phyloP scores from a whole-genome alignment of 805 yeast species.

The Sugiyamaella marilandica region DNA sequence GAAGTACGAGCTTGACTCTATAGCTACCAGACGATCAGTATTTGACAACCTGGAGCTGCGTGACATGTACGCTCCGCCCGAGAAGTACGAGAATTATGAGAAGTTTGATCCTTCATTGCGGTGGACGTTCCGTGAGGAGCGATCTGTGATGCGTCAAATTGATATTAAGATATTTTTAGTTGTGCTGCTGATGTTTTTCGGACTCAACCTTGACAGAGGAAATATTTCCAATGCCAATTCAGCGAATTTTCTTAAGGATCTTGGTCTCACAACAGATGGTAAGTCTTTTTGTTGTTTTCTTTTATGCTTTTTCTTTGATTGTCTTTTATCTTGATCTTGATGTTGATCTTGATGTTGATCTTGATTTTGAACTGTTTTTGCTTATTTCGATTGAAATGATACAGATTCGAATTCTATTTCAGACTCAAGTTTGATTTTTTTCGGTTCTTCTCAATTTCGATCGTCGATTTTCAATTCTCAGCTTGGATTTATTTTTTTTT shows the following conservation, averaged over 20 bases:
- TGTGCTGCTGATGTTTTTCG: constrained; percentile 47
- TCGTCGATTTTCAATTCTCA: too few relatives aligned
- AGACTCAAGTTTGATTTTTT: too few relatives aligned
- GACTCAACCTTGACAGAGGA: constrained; percentile 52
- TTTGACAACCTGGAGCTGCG: neutral
- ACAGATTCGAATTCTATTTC: too few relatives aligned
- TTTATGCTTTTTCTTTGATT: too few relatives aligned
- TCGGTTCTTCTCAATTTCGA: too few relatives aligned
- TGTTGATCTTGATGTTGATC: too few relatives aligned
- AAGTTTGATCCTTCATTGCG: constrained; percentile 49
- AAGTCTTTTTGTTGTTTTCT: neutral
- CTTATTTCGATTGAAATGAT: too few relatives aligned
- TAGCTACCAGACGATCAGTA: neutral
- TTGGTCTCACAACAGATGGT: constrained; percentile 43
- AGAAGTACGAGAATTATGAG: constrained; percentile 47
- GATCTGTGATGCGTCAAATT: constrained; percentile 42
- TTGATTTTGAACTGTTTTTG: too few relatives aligned
- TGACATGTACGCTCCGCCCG: neutral
- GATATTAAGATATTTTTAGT: constrained; percentile 46
- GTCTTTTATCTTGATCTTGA: too few relatives aligned
- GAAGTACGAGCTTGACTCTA: neutral
- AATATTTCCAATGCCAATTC: constrained; percentile 53
- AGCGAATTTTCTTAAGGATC: constrained; percentile 48
- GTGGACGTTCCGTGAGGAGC: constrained; percentile 48
- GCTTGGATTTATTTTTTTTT: neutral